These are phyloP conservation scores for Lathyrus tuberosus DNA, from an alignment of 306 rosid species.

Conservation along the genomic window DNA sequence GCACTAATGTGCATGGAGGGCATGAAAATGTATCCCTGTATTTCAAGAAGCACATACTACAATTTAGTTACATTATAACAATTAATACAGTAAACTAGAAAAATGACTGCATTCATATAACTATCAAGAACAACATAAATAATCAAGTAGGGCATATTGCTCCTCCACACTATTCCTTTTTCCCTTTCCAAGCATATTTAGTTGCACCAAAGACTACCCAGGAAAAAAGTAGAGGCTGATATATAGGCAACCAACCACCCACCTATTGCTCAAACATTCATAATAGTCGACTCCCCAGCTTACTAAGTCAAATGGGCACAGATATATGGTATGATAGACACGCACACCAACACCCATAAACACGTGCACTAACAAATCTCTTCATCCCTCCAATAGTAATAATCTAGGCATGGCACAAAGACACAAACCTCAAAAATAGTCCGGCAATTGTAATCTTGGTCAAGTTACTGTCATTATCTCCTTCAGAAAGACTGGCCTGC, in stretches of 20 bases:
- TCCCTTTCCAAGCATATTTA: slow-evolving; percentile 19
- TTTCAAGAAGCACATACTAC: slow-evolving; percentile 42
- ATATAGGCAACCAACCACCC: slow-evolving; percentile 5
- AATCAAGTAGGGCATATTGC: slow-evolving; percentile 24
- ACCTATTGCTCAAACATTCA: slow-evolving; percentile 29
- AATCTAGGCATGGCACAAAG: slow-evolving; percentile 14
- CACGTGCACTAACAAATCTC: slow-evolving; percentile 8
- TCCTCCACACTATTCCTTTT: neutral
- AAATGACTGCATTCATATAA: slow-evolving; percentile 19
- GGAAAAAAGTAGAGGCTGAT: slow-evolving; percentile 10
- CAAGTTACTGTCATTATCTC: slow-evolving; percentile 69
- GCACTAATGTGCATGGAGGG: slow-evolving; percentile 89
- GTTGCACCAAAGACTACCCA: slow-evolving; percentile 18
- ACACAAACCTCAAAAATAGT: slow-evolving; percentile 73
- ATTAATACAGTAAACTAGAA: slow-evolving; percentile 8
- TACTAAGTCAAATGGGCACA: slow-evolving; percentile 9
- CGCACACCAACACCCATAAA: slow-evolving; percentile 7
- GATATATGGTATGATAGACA: slow-evolving; percentile 17
- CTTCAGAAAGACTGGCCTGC: slow-evolving; percentile 82
- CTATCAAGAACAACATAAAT: slow-evolving; percentile 24
- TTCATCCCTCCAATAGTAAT: slow-evolving; percentile 8
- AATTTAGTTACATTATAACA: slow-evolving; percentile 22
- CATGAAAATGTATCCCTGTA: slow-evolving; percentile 83
- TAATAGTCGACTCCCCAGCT: slow-evolving; percentile 15
- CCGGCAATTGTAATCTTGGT: slow-evolving; percentile 77